phyloP scores from a whole-genome alignment of 225 moss, liverwort and hornwort species.

The Takakia lepidozioides region DNA sequence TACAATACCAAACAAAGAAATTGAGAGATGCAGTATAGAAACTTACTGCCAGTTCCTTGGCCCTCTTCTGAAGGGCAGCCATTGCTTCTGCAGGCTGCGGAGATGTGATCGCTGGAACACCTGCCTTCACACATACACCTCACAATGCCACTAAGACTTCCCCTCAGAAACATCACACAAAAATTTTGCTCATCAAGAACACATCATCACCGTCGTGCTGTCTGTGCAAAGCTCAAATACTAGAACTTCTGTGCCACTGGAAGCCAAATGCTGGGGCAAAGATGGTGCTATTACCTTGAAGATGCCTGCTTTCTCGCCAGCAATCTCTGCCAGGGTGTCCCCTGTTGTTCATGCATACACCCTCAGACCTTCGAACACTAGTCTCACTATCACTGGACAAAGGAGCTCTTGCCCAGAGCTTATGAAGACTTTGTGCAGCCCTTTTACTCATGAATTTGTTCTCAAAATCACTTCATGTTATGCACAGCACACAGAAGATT shows the following conservation, averaged over 20 bases:
- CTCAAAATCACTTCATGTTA: too few relatives aligned
- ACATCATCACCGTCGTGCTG: too few relatives aligned
- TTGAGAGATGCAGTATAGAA: background rate
- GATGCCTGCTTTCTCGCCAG: constrained; percentile 94
- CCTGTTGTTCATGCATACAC: constrained; percentile 34
- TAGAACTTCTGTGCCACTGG: too few relatives aligned
- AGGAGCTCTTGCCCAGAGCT: too few relatives aligned
- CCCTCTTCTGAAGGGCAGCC: constrained; percentile 62
- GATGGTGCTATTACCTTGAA: constrained; percentile 62
- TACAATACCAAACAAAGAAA: too few relatives aligned
- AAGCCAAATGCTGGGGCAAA: background rate
- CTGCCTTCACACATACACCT: constrained; percentile 51
- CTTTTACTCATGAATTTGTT: too few relatives aligned
- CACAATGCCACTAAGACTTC: constrained; percentile 26
- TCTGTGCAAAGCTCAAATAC: too few relatives aligned
- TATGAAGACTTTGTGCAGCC: too few relatives aligned
- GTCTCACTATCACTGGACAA: constrained; percentile 1
- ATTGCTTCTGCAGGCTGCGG: constrained; percentile 93
- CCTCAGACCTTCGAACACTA: constrained; percentile 10
- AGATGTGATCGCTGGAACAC: constrained; percentile 92
- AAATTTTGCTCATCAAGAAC: background rate
- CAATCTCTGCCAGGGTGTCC: constrained; percentile 73
- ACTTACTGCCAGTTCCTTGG: constrained; percentile 59
- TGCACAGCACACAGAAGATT: too few relatives aligned
- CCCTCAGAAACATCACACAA: constrained; percentile 2